Percentiles rank a stretch among this genome's conserved stretches.
Evolutionary conservation across 805 yeast species (phyloP).

Genomic region (Yarrowia sp.): DNA sequence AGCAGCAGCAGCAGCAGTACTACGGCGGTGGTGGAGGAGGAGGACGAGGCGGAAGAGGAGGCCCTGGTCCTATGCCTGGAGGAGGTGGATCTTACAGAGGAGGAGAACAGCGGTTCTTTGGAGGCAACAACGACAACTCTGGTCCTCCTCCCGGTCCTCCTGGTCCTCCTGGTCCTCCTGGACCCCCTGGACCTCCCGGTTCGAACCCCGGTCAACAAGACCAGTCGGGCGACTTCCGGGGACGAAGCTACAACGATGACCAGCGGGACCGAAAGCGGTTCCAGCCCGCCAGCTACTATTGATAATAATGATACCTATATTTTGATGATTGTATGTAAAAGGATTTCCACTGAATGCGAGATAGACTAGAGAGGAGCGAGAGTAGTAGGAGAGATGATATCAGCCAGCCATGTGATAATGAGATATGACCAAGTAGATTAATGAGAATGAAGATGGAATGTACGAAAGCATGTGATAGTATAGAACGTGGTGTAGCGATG

Average conservation of each 20-base stretch:
- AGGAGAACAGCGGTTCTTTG: constrained; percentile 29
- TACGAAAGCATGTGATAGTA: too few relatives aligned
- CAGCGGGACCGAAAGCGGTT: constrained; percentile 37
- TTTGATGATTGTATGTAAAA: constrained; percentile 21
- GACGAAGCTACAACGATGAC: constrained; percentile 28
- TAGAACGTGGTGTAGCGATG: too few relatives aligned
- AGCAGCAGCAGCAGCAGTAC: constrained; percentile 11
- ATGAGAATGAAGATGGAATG: too few relatives aligned
- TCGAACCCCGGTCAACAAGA: neutral
- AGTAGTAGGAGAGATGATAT: neutral
- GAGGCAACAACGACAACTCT: constrained; percentile 3
- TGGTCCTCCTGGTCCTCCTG: constrained; percentile 9
- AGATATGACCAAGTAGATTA: neutral
- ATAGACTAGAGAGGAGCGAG: too few relatives aligned
- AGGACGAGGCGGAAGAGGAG: constrained; percentile 8
- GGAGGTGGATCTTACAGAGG: constrained; percentile 19
- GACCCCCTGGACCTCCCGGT: constrained; percentile 33
- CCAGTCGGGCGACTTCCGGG: constrained; percentile 29
- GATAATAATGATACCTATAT: constrained; percentile 32
- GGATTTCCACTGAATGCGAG: constrained; percentile 3
- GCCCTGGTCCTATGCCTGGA: constrained; percentile 1
- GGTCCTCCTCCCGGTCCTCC: constrained; percentile 18
- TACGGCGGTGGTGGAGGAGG: constrained; percentile 3
- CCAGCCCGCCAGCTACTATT: constrained; percentile 37
- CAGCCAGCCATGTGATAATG: neutral